These are phyloP conservation scores for Tylopilus intermedius DNA, from an alignment of 768 basidiomycete species.

Conservation along the genomic window DNA sequence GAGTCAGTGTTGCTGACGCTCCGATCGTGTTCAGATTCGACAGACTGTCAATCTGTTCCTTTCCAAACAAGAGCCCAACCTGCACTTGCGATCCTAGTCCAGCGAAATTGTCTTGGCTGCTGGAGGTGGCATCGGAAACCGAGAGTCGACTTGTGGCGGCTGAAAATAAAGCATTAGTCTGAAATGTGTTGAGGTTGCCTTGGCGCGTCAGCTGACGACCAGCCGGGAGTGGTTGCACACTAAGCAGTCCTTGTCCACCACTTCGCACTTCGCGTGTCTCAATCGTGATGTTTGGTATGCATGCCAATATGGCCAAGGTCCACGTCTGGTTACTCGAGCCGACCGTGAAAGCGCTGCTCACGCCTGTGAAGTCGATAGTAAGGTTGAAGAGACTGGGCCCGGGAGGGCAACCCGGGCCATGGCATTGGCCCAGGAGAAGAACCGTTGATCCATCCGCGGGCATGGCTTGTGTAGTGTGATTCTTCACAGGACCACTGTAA, in stretches of 20 bases:
- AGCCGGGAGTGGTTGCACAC: slow-evolving; percentile 14
- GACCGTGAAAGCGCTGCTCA: slow-evolving; percentile 13
- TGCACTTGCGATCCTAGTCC: slow-evolving; percentile 18
- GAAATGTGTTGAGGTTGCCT: slow-evolving; percentile 22
- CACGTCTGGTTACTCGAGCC: slow-evolving; percentile 15
- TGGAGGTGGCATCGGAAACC: not conserved
- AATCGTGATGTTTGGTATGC: slow-evolving; percentile 20
- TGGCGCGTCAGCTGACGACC: slow-evolving; percentile 13
- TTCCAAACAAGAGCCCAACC: slow-evolving; percentile 20
- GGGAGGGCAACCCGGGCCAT: slow-evolving; percentile 17
- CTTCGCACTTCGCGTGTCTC: slow-evolving; percentile 27
- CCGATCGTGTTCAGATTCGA: not conserved
- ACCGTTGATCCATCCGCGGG: slow-evolving; percentile 22
- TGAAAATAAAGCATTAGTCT: slow-evolving; percentile 24
- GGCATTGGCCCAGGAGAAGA: slow-evolving; percentile 20
- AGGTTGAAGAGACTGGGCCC: not conserved
- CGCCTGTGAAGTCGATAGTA: slow-evolving; percentile 11
- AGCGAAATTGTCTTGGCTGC: not conserved
- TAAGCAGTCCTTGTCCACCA: slow-evolving; percentile 14
- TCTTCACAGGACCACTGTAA: slow-evolving; percentile 9
- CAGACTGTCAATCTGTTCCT: slow-evolving; percentile 9
- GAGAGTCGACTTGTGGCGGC: slow-evolving; percentile 13
- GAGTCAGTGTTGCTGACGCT: slow-evolving; percentile 1
- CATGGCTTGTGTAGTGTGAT: slow-evolving; percentile 19
- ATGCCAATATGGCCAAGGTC: slow-evolving; percentile 20